Evolutionary conservation across 2,329 filamentous ascomycete species (phyloP).

Genomic region (Chrysoporthe puriensis): DNA sequence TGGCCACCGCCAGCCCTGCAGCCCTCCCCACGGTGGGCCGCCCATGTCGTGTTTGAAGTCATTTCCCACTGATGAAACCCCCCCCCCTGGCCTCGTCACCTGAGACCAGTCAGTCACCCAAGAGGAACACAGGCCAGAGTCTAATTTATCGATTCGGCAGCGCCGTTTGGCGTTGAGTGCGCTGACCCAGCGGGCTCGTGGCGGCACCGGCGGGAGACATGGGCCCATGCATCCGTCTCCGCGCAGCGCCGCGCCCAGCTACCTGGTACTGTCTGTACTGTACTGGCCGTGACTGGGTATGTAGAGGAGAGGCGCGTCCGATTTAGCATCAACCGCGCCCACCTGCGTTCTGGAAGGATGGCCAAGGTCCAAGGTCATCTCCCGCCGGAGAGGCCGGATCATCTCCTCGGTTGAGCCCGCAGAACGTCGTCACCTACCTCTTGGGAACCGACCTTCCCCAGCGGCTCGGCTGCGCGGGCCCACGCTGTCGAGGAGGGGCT

Average conservation of each 20-base stretch:
- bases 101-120: background rate
- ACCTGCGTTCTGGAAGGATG: background rate
- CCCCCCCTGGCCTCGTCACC: constrained; percentile 1
- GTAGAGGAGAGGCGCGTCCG: background rate
- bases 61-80: constrained; percentile 9
- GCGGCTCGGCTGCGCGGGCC: too few species aligned
- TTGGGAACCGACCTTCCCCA: background rate
- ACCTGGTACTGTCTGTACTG: background rate
- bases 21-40: constrained; percentile 1
- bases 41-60: constrained; percentile 13
- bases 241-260: constrained; percentile 1
- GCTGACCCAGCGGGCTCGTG: background rate
- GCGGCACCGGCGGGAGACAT: background rate
- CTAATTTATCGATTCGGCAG: background rate
- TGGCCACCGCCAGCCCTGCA: background rate
- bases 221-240: background rate
- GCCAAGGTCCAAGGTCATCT: too few species aligned
- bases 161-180: background rate
- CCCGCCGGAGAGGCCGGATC: background rate
- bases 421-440: background rate
- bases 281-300: background rate
- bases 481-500: too few species aligned
- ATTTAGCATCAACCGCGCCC: background rate
- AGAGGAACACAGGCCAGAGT: background rate
- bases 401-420: background rate